phyloP scores from a whole-genome alignment of 2,329 filamentous ascomycete genomes.

The Fulvia fulva region DNA sequence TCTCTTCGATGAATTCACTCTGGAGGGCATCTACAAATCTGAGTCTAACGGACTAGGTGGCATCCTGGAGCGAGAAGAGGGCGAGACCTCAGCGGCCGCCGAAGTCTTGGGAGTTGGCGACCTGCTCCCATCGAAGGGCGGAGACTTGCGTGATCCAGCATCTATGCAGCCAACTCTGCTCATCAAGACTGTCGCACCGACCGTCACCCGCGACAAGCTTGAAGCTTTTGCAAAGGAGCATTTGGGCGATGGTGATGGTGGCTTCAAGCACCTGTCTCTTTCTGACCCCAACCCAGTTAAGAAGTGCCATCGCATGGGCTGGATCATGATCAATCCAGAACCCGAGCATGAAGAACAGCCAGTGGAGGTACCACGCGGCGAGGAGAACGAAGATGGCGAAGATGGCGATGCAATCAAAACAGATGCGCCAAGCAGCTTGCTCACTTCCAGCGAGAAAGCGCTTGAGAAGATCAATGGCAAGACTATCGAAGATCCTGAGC shows the following conservation, averaged over 20 bases:
- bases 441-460: constrained; percentile 62
- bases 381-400: constrained; percentile 20
- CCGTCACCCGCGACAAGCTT: constrained; percentile 87
- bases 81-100: constrained; percentile 84
- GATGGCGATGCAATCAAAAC: constrained; percentile 17
- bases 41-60: constrained; percentile 85
- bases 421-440: constrained; percentile 8
- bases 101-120: constrained; percentile 92
- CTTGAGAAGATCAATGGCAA: constrained; percentile 95
- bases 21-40: constrained; percentile 90
- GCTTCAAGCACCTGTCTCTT: constrained; percentile 92
- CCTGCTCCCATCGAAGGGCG: constrained; percentile 75
- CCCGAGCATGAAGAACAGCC: constrained; percentile 63
- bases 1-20: constrained; percentile 86
- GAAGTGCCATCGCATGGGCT: constrained; percentile 94
- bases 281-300: constrained; percentile 97
- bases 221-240: constrained; percentile 94
- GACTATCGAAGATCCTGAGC: constrained; percentile 88
- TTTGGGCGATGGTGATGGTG: constrained; percentile 82
- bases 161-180: constrained; percentile 85
- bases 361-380: constrained; percentile 50
- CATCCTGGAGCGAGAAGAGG: constrained; percentile 88
- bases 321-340: constrained; percentile 89
- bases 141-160: constrained; percentile 84
- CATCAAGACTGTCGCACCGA: constrained; percentile 96